A percentile compares a stretch with the other conserved stretches of the same genome.
Conservation (phyloP, 2,329 filamentous ascomycete species). For the Diaporthe caulivora region DNA sequence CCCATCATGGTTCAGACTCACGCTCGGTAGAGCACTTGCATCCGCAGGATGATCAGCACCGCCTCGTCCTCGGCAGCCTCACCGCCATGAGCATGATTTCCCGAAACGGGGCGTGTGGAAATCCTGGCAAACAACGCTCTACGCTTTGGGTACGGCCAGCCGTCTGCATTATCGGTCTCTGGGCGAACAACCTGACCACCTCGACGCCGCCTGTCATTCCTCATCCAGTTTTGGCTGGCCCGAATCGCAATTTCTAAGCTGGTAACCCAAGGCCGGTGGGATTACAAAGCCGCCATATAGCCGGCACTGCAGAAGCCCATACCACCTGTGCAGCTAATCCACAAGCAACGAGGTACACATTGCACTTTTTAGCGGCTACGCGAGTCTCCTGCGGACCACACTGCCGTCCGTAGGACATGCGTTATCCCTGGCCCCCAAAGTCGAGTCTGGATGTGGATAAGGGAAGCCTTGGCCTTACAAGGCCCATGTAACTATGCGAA, state of each 20-base stretch:
- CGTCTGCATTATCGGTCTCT: background rate
- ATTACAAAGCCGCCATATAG: conserved; percentile 22
- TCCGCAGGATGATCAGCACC: conserved; percentile 17
- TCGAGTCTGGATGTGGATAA: background rate
- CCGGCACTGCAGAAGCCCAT: background rate
- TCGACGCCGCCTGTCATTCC: background rate
- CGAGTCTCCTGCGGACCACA: background rate
- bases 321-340: background rate
- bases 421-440: background rate
- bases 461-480: conserved; percentile 12
- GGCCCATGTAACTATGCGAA: conserved; percentile 34
- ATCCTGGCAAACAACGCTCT: background rate
- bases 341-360: conserved; percentile 4
- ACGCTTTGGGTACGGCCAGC: background rate
- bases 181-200: background rate
- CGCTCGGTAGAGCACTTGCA: conserved; percentile 6
- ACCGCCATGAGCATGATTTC: conserved; percentile 17
- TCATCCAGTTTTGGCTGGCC: background rate
- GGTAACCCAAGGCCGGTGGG: background rate
- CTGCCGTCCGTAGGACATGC: background rate
- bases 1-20: background rate
- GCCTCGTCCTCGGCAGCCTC: conserved; percentile 11
- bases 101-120: background rate
- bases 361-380: conserved; percentile 12
- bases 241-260: conserved; percentile 34